Conservation (phyloP, 78 protist genomes). For the Cavenderia fasciculata region DNA sequence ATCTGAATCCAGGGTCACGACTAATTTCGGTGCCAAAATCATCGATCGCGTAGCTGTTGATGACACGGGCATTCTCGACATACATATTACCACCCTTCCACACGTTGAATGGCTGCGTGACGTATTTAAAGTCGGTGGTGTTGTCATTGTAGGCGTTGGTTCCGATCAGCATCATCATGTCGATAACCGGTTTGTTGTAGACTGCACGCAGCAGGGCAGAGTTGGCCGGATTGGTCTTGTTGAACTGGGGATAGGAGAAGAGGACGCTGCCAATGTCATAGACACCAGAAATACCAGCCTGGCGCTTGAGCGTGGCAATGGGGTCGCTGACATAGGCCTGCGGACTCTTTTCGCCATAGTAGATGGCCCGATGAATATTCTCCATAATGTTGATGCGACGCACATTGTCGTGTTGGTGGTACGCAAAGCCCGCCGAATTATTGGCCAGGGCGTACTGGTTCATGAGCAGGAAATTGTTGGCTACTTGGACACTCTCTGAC, state of each 20-base stretch:
- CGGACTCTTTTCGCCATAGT: slow-evolving; percentile 45
- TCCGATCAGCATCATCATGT: not conserved
- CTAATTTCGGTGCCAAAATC: not conserved
- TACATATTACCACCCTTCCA: slow-evolving; percentile 55
- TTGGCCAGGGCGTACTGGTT: slow-evolving; percentile 7
- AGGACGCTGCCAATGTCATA: slow-evolving; percentile 9
- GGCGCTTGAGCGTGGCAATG: not conserved
- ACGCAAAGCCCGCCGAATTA: not conserved
- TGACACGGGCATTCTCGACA: slow-evolving; percentile 24
- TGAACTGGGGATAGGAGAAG: slow-evolving; percentile 15
- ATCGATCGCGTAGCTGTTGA: not conserved
- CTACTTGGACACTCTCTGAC: slow-evolving; percentile 14
- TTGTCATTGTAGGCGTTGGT: not conserved
- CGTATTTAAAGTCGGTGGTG: no score
- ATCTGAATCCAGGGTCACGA: not conserved
- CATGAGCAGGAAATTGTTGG: not conserved
- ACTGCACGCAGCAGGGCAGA: not conserved
- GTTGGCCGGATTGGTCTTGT: slow-evolving; percentile 17
- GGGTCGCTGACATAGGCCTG: slow-evolving; percentile 19
- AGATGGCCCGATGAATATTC: slow-evolving; percentile 35
- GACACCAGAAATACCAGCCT: not conserved
- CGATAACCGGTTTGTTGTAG: slow-evolving; percentile 28
- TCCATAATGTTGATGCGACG: slow-evolving; percentile 2
- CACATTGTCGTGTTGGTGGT: not conserved
- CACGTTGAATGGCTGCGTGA: slow-evolving; percentile 32